phyloP scores from a whole-genome alignment of 1,284 basidiomycete species.

The Rhodotorula sp. region DNA sequence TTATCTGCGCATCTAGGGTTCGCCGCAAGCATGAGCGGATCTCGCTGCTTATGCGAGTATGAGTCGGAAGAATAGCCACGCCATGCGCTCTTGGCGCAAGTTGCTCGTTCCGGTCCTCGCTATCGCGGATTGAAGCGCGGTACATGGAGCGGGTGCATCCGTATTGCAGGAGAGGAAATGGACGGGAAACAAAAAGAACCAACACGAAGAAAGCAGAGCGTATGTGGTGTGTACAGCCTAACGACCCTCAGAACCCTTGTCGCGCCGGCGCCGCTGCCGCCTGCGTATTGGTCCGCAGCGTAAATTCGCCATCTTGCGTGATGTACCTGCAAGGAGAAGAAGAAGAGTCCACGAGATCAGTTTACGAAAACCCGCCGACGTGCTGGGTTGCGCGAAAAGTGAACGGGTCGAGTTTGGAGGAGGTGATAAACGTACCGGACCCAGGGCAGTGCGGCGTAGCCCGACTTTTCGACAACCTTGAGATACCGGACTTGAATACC shows the following conservation, averaged over 20 bases:
- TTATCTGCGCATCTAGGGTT: too few species aligned
- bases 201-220: background rate
- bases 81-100: too few species aligned
- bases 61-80: too few species aligned
- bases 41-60: too few species aligned
- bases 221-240: background rate
- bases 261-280: constrained; percentile 5
- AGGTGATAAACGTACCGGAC: constrained; percentile 57
- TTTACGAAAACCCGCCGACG: constrained; percentile 8
- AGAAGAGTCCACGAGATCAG: constrained; percentile 18
- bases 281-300: constrained; percentile 30
- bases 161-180: too few species aligned
- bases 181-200: background rate
- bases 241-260: background rate
- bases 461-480: constrained; percentile 98
- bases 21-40: too few species aligned
- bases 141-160: too few species aligned
- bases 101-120: too few species aligned
- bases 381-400: background rate
- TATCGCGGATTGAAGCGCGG: too few species aligned
- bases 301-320: constrained; percentile 91
- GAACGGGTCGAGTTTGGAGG: constrained; percentile 1
- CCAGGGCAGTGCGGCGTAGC: constrained; percentile 85
- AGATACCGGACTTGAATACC: constrained; percentile 94
- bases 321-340: constrained; percentile 60